Evolutionary conservation across 306 rosid genomes (phyloP), one percentile per base, ranked within the genome.

Genomic region (Rosa persica): DNA sequence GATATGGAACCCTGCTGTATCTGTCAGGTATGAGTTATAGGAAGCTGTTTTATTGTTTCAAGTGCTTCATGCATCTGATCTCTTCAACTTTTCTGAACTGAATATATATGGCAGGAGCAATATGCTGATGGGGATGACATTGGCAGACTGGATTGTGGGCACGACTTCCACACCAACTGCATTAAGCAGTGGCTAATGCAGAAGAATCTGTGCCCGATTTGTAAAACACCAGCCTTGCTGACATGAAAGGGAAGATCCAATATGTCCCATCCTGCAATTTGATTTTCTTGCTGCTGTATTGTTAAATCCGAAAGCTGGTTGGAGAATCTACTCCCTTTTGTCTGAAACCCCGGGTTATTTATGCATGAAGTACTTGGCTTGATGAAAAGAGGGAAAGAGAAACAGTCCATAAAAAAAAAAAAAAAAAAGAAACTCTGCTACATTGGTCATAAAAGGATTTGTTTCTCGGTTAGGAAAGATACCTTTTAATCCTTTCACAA

Each of bases 131-230:
- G 92, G 67, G 94, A 88, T 73, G 84, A 77, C 80, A 64, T 93
- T 66, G 97, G 97, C 74, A 83, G 79, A 65, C 90, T 93, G 22
- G 97, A 93, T 79, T 93, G 98, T 82, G 98, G 97, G 79, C 98
- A 93, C 46, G 90, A 88, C 74, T 93, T 93, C 86, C 98, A 93
- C 80, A 84, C 83, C 80, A 70, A 76, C 76, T 93, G 98, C 84
- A 86, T 93, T 85, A 93, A 88, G 85, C 93, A 89, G 84, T 93
- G 98, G 98, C 86, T 93, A 67, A 75, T 73, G 89, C 93, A 82
- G 90, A 93, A 93, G 92, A 93, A 93, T 75, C 79, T 91, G 71
- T 93, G 98, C 77, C 98, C 98, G 20, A 89, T 91, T 70, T 93
- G 98, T 89, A 93, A 93, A 86, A 91, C 93, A 11, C 86, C 93